A percentile compares a stretch with the other conserved stretches of the same genome.
phyloP scores from a whole-genome alignment of 257 asterid genomes.

The Solanum tarapatanum region DNA sequence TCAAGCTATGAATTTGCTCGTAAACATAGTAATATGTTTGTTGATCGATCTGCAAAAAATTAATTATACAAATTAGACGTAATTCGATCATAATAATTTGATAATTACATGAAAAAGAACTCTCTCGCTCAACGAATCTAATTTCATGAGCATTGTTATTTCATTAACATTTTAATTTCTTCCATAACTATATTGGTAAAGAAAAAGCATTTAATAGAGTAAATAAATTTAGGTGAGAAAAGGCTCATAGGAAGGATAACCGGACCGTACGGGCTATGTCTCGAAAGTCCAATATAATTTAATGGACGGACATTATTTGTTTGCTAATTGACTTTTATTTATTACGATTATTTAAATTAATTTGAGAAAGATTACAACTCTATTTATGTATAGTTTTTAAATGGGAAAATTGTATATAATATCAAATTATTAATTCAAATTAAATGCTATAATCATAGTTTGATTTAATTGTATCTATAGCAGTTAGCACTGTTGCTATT shows the following conservation, averaged over 20 bases:
- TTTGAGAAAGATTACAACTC: background rate
- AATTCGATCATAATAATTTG: background rate
- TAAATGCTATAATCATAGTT: no score
- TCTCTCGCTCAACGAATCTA: background rate
- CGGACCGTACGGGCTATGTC: conserved; percentile 30
- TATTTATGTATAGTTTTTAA: no score
- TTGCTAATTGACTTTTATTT: background rate
- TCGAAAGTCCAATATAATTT: conserved; percentile 15
- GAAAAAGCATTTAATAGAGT: background rate
- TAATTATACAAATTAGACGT: no score
- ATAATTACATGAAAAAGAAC: background rate
- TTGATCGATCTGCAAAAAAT: background rate
- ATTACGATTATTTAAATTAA: no score
- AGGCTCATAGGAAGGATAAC: conserved; percentile 12
- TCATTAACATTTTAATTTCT: background rate
- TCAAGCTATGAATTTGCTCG: background rate
- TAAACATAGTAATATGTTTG: background rate
- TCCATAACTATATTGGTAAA: background rate
- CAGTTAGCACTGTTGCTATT: no score
- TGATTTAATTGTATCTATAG: no score
- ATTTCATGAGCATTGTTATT: background rate
- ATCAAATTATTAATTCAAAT: no score
- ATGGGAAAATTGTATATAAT: no score
- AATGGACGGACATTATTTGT: conserved; percentile 1
- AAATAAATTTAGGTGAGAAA: background rate